phyloP scores from a whole-genome alignment of 164 flowering plant genomes.

The Vitis cinerea region DNA sequence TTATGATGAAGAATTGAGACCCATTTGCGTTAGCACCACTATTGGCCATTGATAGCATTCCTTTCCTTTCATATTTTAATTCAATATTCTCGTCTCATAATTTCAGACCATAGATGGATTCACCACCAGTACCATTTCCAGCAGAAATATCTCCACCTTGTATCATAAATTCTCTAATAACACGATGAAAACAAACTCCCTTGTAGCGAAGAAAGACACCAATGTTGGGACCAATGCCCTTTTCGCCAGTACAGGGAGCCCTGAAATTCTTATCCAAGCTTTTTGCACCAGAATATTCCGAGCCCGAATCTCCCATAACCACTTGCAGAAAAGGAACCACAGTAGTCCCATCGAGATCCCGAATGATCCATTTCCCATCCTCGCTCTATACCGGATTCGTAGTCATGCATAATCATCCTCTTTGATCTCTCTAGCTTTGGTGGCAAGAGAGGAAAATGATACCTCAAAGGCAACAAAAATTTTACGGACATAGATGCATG shows the following conservation, averaged over 20 bases:
- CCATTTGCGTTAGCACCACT: slow-evolving; percentile 85
- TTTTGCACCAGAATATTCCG: no score
- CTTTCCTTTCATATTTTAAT: slow-evolving; percentile 75
- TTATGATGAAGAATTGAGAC: slow-evolving; percentile 88
- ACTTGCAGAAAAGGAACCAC: no score
- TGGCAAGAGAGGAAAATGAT: no score
- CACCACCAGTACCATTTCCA: slow-evolving; percentile 80
- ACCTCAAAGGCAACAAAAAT: no score
- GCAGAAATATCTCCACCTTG: slow-evolving; percentile 87
- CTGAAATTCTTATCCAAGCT: slow-evolving; percentile 58
- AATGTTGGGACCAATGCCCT: slow-evolving; percentile 80
- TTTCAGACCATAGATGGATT: slow-evolving; percentile 71
- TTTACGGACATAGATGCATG: no score
- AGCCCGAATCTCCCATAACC: no score
- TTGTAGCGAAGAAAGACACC: slow-evolving; percentile 89
- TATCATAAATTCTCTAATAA: slow-evolving; percentile 69
- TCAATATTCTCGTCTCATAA: slow-evolving; percentile 86
- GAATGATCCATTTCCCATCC: no score
- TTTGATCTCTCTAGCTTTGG: no score
- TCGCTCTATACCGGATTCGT: no score
- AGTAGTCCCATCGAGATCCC: no score
- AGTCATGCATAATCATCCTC: no score
- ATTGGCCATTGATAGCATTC: slow-evolving; percentile 93
- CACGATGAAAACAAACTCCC: slow-evolving; percentile 73
- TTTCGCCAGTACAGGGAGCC: slow-evolving; percentile 96